Evolutionary conservation across 495 filamentous ascomycete species (phyloP), one percentile per base, ranked within the genome.

Genomic region (Friedmanniomyces simplex): DNA sequence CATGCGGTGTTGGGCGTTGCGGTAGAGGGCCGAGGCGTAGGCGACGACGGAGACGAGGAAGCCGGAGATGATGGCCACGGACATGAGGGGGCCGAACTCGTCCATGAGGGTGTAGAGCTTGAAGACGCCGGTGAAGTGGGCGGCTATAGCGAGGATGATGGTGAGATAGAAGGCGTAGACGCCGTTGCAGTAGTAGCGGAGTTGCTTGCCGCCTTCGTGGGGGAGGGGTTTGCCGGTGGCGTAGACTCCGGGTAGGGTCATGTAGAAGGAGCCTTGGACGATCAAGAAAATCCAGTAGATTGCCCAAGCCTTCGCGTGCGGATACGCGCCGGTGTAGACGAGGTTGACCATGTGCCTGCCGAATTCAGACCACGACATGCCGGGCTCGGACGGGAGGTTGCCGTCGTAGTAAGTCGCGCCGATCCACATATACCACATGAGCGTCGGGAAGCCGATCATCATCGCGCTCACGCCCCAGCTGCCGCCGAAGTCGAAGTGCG

Each of bases 401-500:
- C 89, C 89, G 71, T 88, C 74, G 69, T 95, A 98, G 71, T 89
- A 91, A 46, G 83, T 88, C 39, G 91, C 87, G 28, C 93, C 93
- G 68, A 95, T 84, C 91, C 91, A 98, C 88, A 98, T 91, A 75
- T 95, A 96, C 76, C 86, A 96, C 93, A 98, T 98, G 60, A 98
- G 76, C 43, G 86, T 36, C 13, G 93, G 93, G 71, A 96, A 98
- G 47, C 82, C 84, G 58, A 93, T 76, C 89, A 98, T 98, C 81
- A 95, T 88, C 52, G 82, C 74, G 21, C 74, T 69, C 24, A 89
- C 82, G 54, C 91, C 91, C 49, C 72, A 73, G 1, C 87, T 82
- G 56, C 93, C 93, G 57, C 90, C 89, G 66, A 98, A 96, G 66
- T 98, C 93, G 67, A 85, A 88, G 55, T 87, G 77, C 48, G 84